These are phyloP conservation scores for Lablab purpureus DNA, from an alignment of 306 rosid species.

Conservation along the genomic window DNA sequence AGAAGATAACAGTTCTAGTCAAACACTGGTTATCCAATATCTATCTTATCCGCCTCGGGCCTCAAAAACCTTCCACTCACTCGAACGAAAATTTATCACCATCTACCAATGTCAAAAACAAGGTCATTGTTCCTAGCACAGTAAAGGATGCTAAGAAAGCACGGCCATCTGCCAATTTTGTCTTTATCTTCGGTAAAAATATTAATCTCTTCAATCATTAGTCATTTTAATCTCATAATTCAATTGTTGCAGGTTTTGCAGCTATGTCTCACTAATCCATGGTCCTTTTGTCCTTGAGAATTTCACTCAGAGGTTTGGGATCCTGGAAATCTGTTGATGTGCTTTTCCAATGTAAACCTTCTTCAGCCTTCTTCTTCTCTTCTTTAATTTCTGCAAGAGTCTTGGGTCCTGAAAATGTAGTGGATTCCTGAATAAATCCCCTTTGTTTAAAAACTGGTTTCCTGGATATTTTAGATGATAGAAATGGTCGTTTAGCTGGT, in stretches of 20 bases:
- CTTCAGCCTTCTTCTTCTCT: constrained; percentile 59
- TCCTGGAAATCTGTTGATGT: constrained; percentile 59
- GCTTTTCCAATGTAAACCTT: constrained; percentile 43
- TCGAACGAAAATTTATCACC: constrained; percentile 17
- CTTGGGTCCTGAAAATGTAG: constrained; percentile 74
- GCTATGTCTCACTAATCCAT: constrained; percentile 40
- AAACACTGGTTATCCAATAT: constrained; percentile 41
- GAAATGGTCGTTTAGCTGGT: constrained; percentile 44
- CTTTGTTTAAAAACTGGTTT: constrained; percentile 50
- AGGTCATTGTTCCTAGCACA: constrained; percentile 34
- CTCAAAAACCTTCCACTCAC: constrained; percentile 36
- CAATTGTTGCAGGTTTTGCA: constrained; percentile 35
- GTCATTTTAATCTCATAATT: constrained; percentile 35
- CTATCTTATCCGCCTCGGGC: constrained; percentile 34
- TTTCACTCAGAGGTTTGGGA: constrained; percentile 71
- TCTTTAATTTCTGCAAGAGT: constrained; percentile 75
- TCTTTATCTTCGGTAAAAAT: constrained; percentile 27
- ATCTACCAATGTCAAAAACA: constrained; percentile 10
- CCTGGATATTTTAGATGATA: constrained; percentile 54
- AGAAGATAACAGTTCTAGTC: constrained; percentile 17
- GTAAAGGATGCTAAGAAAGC: constrained; percentile 33
- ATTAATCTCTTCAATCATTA: constrained; percentile 12
- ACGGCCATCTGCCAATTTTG: constrained; percentile 18
- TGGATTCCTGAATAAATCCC: constrained; percentile 42
- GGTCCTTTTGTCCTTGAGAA: constrained; percentile 65